Base-by-base conservation (phyloP, 2,329 filamentous ascomycete species). In the Penicillium sp. region DNA sequence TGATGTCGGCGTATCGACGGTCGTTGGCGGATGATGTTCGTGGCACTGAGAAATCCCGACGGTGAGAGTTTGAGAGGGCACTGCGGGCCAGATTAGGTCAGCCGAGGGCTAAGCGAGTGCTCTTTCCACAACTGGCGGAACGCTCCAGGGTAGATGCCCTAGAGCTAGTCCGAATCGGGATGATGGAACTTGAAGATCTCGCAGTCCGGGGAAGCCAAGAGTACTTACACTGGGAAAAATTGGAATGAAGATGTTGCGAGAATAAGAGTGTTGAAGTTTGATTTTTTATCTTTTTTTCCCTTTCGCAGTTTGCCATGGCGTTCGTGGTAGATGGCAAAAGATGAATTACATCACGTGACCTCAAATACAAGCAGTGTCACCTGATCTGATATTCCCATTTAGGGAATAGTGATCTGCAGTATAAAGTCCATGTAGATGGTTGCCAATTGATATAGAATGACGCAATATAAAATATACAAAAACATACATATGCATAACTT, bases 1-100 rank as follows among this genome's bases (percentile, higher is more conserved):
- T 76, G 73, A 75, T 72, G 74, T 75, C 74, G 74, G 74, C 72
- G 73, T 76, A 73, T 75, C 72, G 74, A 76, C 73, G 73, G 74
- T 76, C 74, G 73, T 75, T 76, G 73, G 74, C 73, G 73, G 73
- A 75, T 75, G 73, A 72, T 73, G 73, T 75, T 76, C 73, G 73
- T 74, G 70, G 69, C 72, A 72, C 70, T 75, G 68, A 70, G 69
- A 72, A 75, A 69, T 72, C 70, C 70, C 63, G 67, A 62, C 65
- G 65, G 68, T 70, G 73, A 75, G 72, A 75, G 71, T 74, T 76
- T 75, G 75, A 75, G 73, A 52, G 53, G 53, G 53, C 53, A 55
- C 53, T 42, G 63, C 62, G 67, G 71, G 64, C 61, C 70, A 55
- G 71, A 73, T 76, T 76, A 76, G 73, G 70, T 76, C 74, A 76